Conservation (phyloP, 345 rosid species). For the Salix arbutifolia region DNA sequence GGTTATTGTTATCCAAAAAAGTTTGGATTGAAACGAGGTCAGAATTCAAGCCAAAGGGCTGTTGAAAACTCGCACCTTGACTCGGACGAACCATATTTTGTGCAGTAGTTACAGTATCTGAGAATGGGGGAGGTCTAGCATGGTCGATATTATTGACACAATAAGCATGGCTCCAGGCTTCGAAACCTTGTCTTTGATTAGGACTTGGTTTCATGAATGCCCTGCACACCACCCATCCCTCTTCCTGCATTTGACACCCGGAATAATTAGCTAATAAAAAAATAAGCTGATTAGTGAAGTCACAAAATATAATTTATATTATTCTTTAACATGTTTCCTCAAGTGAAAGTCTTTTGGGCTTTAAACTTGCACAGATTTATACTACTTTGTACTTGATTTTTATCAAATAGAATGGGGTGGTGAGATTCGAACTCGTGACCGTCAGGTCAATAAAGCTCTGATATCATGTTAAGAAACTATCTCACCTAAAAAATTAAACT, state of each 20-base stretch:
- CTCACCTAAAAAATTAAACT: too few relatives aligned
- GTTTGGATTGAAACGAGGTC: slow-evolving; percentile 17
- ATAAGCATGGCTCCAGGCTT: slow-evolving; percentile 59
- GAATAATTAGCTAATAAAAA: not conserved
- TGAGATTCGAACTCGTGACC: too few relatives aligned
- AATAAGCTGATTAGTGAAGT: too few relatives aligned
- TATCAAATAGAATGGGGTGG: too few relatives aligned
- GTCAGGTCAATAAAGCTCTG: accelerated
- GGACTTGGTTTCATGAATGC: slow-evolving; percentile 86
- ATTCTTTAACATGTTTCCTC: accelerated
- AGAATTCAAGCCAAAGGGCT: slow-evolving; percentile 18
- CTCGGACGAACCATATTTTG: slow-evolving; percentile 6
- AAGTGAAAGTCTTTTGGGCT: too few relatives aligned
- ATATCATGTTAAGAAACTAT: too few relatives aligned
- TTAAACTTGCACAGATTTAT: too few relatives aligned
- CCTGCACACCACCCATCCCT: slow-evolving; percentile 96
- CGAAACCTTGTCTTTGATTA: slow-evolving; percentile 67
- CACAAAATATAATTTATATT: too few relatives aligned
- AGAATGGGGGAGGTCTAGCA: slow-evolving; percentile 17
- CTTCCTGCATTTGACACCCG: slow-evolving; percentile 52
- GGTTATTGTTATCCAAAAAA: slow-evolving; percentile 33
- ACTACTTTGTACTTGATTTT: too few relatives aligned
- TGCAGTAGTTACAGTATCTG: slow-evolving; percentile 3
- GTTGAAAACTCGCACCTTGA: slow-evolving; percentile 19
- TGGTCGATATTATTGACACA: slow-evolving; percentile 27